phyloP scores from a whole-genome alignment of 2,329 filamentous ascomycete species.

The Calonectria crousiana region DNA sequence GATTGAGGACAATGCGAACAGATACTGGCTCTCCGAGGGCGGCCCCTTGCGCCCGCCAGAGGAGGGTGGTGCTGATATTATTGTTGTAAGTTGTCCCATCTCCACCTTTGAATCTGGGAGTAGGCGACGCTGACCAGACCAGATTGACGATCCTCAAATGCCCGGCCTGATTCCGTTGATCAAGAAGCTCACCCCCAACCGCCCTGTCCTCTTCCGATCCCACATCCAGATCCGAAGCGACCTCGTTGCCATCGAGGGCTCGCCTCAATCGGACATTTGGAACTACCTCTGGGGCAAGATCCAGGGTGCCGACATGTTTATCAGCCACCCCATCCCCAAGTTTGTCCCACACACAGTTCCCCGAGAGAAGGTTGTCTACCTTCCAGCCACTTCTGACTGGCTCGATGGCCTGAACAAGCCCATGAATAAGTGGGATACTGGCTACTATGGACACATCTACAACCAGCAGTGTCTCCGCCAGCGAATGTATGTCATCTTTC shows the following conservation, averaged over 20 bases:
- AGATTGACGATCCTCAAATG: constrained; percentile 89
- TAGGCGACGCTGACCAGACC: constrained; percentile 3
- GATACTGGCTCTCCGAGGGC: constrained; percentile 78
- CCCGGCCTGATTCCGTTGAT: constrained; percentile 81
- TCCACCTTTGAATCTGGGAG: background rate
- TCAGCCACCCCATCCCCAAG: constrained; percentile 81
- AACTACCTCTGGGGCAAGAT: constrained; percentile 80
- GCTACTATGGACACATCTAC: constrained; percentile 82
- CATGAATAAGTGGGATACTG: constrained; percentile 76
- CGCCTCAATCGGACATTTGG: constrained; percentile 81
- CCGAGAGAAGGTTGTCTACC: constrained; percentile 75
- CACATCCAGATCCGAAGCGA: constrained; percentile 88
- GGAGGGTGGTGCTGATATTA: constrained; percentile 80
- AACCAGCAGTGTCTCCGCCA: constrained; percentile 71
- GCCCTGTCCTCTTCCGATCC: constrained; percentile 83
- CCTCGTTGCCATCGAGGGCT: constrained; percentile 71
- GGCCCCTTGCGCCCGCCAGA: constrained; percentile 75
- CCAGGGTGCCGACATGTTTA: constrained; percentile 79
- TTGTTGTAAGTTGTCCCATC: constrained; percentile 66
- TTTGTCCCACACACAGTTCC: constrained; percentile 81
- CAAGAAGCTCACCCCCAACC: constrained; percentile 76
- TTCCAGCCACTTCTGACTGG: constrained; percentile 88
- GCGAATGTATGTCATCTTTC: constrained; percentile 60
- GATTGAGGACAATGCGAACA: constrained; percentile 78
- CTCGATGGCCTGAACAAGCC: constrained; percentile 85